Evolutionary conservation across 495 filamentous ascomycete species (phyloP).

Genomic region (Terfezia claveryi): DNA sequence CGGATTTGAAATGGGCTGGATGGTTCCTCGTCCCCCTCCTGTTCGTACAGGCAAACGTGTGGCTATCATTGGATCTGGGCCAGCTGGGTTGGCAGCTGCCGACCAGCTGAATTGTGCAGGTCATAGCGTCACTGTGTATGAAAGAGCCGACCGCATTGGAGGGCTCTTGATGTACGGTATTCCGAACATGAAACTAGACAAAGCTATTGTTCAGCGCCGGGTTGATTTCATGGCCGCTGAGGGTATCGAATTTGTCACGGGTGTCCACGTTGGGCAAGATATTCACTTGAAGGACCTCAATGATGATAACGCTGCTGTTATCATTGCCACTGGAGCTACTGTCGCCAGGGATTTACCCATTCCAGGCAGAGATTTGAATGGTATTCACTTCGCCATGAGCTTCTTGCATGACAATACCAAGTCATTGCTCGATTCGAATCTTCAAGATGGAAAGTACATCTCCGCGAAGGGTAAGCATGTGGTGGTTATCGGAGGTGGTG

Average conservation of each 20-base stretch:
- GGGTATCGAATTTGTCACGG: constrained; percentile 64
- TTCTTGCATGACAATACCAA: constrained; percentile 98
- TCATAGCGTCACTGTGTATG: constrained; percentile 81
- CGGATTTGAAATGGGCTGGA: constrained; percentile 98
- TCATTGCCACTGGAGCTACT: constrained; percentile 92
- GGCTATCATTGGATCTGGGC: constrained; percentile 86
- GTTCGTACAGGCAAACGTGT: constrained; percentile 75
- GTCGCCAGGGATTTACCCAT: constrained; percentile 93
- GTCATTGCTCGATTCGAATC: constrained; percentile 81
- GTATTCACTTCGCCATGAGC: constrained; percentile 96
- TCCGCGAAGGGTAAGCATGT: constrained; percentile 94
- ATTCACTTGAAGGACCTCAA: constrained; percentile 57
- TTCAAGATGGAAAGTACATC: constrained; percentile 74
- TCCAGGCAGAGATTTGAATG: constrained; percentile 69
- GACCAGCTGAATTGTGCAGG: constrained; percentile 93
- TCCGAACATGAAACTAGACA: constrained; percentile 99
- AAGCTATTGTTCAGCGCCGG: constrained; percentile 88
- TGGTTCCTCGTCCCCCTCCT: constrained; percentile 64
- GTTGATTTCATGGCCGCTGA: constrained; percentile 92
- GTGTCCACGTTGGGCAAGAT: constrained; percentile 59
- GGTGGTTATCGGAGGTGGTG: constrained; percentile 93
- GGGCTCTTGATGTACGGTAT: constrained; percentile 98
- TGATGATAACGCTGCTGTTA: constrained; percentile 56
- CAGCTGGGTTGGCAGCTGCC: constrained; percentile 73
- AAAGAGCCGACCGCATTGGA: constrained; percentile 81